Evolutionary conservation across 352 stramenopile species (phyloP), one percentile per base, ranked within the genome.

Genomic region (Globisporangium irregulare): DNA sequence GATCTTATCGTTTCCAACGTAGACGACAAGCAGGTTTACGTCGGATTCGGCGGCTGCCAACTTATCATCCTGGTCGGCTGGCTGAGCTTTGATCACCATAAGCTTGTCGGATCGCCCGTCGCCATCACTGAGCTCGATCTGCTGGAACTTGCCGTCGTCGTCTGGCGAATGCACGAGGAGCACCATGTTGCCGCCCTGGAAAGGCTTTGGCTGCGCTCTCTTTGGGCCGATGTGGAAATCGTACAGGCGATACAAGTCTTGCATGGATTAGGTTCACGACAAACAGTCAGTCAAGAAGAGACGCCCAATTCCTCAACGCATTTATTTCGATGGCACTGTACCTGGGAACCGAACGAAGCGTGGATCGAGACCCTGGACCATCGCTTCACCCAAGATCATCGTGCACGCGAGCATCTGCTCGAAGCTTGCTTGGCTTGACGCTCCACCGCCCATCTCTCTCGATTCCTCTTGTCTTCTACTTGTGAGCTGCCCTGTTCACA

Each of bases 361-460:
- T 9, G 86, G 86, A 59, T 94, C 86, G 38, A 94, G 69, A 0
- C 86, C 86, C 57, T 92, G 80, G 36, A 94, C 86, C 84, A 93
- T 91, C 58, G 86, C 84, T 61, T 94, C 82, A 7, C 84, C 86
- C 10, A 94, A 80, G 66, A 94, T 78, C 82, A 93, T 94, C 36
- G 84, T 94, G 71, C 84, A 92, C 43, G 86, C 86, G 62, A 94
- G 84, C 84, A 93, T 93, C 70, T 94, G 86, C 77, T 90, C 81
- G 62, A 94, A 88, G 2, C 81, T 81, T 14, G 78, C 73, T 54
- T 92, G 79, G 32, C 80, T 92, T 10, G 86, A 94, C 48, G 84
- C 82, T 7, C 81, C 86, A 0, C 72, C 84, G 18, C 86, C 86
- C 86, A 94, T 94, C 1, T 51, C 27, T 5, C 3, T 41, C 6